phyloP scores from a whole-genome alignment of 441 rosid species.

The Gossypium gossypioides region DNA sequence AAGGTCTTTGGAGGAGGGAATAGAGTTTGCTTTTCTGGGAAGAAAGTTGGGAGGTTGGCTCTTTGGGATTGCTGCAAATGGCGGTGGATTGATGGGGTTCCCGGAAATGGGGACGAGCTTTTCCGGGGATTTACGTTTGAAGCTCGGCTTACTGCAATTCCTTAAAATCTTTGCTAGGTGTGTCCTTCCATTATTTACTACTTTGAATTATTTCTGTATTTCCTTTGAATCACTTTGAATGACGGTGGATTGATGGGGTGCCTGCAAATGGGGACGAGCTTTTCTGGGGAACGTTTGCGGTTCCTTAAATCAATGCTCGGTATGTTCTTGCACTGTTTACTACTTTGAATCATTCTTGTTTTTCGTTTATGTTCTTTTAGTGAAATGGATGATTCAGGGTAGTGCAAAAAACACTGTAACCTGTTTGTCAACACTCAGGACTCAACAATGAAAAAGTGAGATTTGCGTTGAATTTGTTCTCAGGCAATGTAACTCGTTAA shows the following conservation, averaged over 20 bases:
- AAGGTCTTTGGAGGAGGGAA: slow-evolving; percentile 88
- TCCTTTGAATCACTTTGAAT: slow-evolving; percentile 50
- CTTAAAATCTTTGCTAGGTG: slow-evolving; percentile 26
- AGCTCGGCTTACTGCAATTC: slow-evolving; percentile 44
- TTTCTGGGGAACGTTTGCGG: slow-evolving; percentile 50
- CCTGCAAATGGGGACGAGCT: slow-evolving; percentile 56
- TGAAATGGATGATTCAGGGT: slow-evolving; percentile 3
- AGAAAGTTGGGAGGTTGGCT: slow-evolving; percentile 58
- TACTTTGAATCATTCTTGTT: slow-evolving; percentile 3
- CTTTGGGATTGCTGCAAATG: slow-evolving; percentile 63
- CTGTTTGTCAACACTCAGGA: background rate
- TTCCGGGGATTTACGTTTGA: slow-evolving; percentile 70
- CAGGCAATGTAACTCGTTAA: background rate
- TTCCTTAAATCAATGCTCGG: slow-evolving; percentile 34
- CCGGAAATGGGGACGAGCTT: slow-evolving; percentile 54
- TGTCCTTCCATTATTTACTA: background rate
- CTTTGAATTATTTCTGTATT: background rate
- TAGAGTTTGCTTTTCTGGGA: slow-evolving; percentile 69
- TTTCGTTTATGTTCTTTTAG: background rate
- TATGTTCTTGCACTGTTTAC: slow-evolving; percentile 8
- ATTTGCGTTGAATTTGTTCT: background rate
- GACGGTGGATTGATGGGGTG: slow-evolving; percentile 79
- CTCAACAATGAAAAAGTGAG: background rate
- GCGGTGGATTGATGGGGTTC: slow-evolving; percentile 78
- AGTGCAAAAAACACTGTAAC: background rate